Percentiles rank a stretch among this genome's conserved stretches.
Conservation (phyloP, 2,329 filamentous ascomycete genomes). For the Aspergillus hiratsukae region DNA sequence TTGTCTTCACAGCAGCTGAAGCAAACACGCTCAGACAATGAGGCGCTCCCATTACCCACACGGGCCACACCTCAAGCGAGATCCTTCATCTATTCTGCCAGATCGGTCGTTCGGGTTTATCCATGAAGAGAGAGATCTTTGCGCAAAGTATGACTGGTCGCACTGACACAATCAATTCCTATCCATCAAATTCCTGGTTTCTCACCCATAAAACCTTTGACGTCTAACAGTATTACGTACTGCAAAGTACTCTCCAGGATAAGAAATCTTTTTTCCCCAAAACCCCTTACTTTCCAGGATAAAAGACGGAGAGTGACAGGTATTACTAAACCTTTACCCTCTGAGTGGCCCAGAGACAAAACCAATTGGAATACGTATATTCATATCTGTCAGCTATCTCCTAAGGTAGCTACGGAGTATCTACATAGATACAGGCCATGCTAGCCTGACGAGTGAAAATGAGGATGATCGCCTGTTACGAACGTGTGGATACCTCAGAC, state of each 20-base stretch:
- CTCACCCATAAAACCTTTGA: too few species aligned
- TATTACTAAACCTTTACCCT: not conserved
- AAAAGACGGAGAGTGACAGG: not conserved
- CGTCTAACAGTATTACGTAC: too few species aligned
- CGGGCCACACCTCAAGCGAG: not conserved
- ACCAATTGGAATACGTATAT: not conserved
- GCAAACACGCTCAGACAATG: not conserved
- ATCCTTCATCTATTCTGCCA: not conserved
- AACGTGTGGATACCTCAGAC: slow-evolving; percentile 12
- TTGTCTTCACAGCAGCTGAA: not conserved
- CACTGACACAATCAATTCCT: not conserved
- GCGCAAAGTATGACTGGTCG: too few species aligned
- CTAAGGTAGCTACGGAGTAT: too few species aligned
- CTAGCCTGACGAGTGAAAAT: slow-evolving; percentile 10
- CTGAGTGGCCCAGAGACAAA: not conserved
- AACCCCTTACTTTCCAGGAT: too few species aligned
- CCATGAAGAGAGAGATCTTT: too few species aligned
- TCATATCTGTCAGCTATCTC: not conserved
- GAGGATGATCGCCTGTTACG: slow-evolving; percentile 12
- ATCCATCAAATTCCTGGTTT: not conserved
- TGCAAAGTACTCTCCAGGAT: too few species aligned
- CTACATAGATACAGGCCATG: not conserved
- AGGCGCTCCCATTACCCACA: not conserved
- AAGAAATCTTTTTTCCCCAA: too few species aligned
- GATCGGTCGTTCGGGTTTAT: too few species aligned